Base-by-base conservation (phyloP, 768 basidiomycete genomes). In the Asterophora parasitica region DNA sequence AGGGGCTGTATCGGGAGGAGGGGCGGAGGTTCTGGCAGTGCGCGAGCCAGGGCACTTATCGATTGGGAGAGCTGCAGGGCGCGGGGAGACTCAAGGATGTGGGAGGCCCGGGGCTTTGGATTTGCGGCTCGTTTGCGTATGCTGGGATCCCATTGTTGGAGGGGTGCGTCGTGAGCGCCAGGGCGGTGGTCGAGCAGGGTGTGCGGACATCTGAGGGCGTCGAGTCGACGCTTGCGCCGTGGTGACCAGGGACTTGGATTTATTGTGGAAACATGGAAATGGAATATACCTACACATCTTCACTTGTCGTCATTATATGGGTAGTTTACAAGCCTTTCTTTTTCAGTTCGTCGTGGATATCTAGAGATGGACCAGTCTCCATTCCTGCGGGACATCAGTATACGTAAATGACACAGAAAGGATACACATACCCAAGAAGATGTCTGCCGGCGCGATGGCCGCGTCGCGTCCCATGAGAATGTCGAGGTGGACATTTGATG, bases 381-480 rank as follows among this genome's bases (percentile, higher is more conserved):
- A 74, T 70, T 26, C 79, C 86, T 87, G 46, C 42, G 10, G 32
- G n/a, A 53, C 43, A 4, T 50, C 10, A 44, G 32, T 42, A 19
- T 41, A 16, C 10, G 31, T 47, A n/a, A 32, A 20, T 13, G 30
- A 39, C 17, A 44, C 17, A 35, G 13, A 37, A 30, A 12, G 11
- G 11, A 20, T 26, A 11, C 27, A 67, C 79, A 37, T 57, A 83
- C 92, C 83, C 32, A 77, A 72, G 73, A 97, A 88, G 56, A 95
- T 75, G 61, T 98, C 95, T 2, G 69, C 68, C 4, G 83, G 76
- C 20, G 86, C 85, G 46, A 99, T 74, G 17, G 68, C 73, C 65
- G 96, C 91, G 60, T 99, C 95, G 32, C 85, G 82, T 38, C 95
- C 95, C 82, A 89, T 88, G 49, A 99, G 67, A 57, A 98, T 89